A percentile compares a stretch with the other conserved stretches of the same genome.
Conservation (phyloP, 2,329 filamentous ascomycete species). For the Dendrostoma leiphaemia region DNA sequence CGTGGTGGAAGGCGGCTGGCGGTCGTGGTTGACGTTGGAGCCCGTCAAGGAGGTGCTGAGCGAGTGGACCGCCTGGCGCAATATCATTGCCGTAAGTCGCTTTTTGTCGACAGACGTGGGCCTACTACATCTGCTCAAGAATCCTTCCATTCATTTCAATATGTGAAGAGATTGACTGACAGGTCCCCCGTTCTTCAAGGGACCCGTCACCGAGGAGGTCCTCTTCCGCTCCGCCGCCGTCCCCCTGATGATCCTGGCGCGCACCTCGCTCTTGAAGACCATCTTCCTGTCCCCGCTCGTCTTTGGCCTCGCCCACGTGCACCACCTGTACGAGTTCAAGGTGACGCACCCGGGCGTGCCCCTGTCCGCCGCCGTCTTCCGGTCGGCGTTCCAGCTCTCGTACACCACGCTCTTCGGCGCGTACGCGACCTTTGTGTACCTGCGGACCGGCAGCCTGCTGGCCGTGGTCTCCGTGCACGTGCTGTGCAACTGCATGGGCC, state of each 20-base stretch:
- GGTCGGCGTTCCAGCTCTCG: constrained; percentile 77
- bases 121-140: too few species aligned
- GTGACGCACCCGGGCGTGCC: constrained; percentile 74
- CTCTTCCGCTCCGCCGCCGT: constrained; percentile 88
- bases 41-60: constrained; percentile 59
- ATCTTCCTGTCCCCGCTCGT: constrained; percentile 83
- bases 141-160: too few species aligned
- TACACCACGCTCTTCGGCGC: constrained; percentile 95
- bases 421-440: constrained; percentile 82
- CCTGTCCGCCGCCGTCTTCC: constrained; percentile 59
- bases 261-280: constrained; percentile 54
- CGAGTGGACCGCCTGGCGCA: constrained; percentile 82
- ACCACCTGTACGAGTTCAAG: constrained; percentile 94
- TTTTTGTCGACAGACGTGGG: too few species aligned
- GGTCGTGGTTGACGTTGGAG: constrained; percentile 56
- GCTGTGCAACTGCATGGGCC: constrained; percentile 90
- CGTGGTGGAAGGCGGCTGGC: constrained; percentile 70
- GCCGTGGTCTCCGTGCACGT: constrained; percentile 75
- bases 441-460: constrained; percentile 79
- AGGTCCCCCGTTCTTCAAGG: constrained; percentile 48
- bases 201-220: constrained; percentile 87
- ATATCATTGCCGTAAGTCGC: constrained; percentile 75
- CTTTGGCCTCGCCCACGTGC: constrained; percentile 89
- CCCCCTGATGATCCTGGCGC: constrained; percentile 75
- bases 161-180: too few species aligned